Conservation (phyloP, 1,284 basidiomycete genomes). For the Microbotryum saponariae region DNA sequence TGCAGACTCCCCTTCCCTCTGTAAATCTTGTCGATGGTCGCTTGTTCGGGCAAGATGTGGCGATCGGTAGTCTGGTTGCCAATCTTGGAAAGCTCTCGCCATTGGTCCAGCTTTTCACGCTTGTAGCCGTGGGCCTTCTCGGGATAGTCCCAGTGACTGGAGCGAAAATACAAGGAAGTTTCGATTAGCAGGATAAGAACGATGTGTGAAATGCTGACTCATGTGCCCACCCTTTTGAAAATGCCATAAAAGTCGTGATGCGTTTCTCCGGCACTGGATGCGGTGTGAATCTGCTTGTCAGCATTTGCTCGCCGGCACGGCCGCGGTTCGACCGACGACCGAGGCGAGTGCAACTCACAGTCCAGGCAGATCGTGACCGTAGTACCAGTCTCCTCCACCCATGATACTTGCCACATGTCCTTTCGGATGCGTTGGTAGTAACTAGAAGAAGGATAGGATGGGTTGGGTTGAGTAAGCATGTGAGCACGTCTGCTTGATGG, state of each 20-base stretch:
- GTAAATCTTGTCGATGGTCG: conserved; percentile 36
- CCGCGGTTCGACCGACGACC: too few relatives aligned
- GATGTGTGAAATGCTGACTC: too few relatives aligned
- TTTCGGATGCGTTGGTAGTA: conserved; percentile 37
- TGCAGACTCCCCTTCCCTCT: conserved; percentile 36
- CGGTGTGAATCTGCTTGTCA: neutral
- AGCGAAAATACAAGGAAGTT: neutral
- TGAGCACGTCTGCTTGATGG: neutral
- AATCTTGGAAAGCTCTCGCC: conserved; percentile 37
- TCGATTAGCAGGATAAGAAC: neutral
- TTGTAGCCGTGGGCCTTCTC: conserved; percentile 39
- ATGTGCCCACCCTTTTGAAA: conserved; percentile 19
- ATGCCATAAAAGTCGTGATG: conserved; percentile 39
- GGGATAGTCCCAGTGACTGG: conserved; percentile 37
- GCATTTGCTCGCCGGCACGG: too few relatives aligned
- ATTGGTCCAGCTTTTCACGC: conserved; percentile 37
- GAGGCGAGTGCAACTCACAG: neutral
- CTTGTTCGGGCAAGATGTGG: conserved; percentile 38
- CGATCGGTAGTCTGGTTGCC: conserved; percentile 36
- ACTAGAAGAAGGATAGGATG: conserved; percentile 6
- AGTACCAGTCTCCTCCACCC: conserved; percentile 41
- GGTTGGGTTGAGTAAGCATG: neutral
- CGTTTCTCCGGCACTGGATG: conserved; percentile 15
- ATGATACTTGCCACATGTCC: conserved; percentile 36
- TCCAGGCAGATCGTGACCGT: conserved; percentile 39